Evolutionary conservation across 2,329 filamentous ascomycete species (phyloP), one percentile per base, ranked within the genome.

Genomic region (Exophiala oligosperma): DNA sequence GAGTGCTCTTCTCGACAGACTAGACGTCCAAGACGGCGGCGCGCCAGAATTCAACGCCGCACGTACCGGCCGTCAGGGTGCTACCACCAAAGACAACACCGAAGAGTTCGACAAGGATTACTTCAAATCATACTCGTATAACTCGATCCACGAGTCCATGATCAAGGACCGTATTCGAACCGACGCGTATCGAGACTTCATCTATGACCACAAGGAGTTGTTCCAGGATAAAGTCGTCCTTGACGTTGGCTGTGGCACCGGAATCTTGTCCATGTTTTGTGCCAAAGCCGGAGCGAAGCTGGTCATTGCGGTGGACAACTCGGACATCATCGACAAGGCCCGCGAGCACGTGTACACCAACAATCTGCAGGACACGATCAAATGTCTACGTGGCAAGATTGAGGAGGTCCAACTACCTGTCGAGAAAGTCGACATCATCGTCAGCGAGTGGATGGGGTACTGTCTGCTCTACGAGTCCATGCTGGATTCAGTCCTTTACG

Each of bases 401-500:
- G 93, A 97, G 73, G 92, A 97, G 65, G 89, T 96, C 55, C 80
- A 76, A 56, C 81, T 92, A 23, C 92, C 90, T 1, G 87, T 93
- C 6, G 80, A 85, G 54, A 80, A 92, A 69, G 92, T 97, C 47
- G 93, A 97, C 75, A 88, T 97, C 69, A 96, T 97, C 70, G 88
- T 97, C 60, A 95, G 90, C 59, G 92, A 97, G 74, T 97, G 92
- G 92, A 97, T 97, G 92, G 92, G 92, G 29, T 97, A 97, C 72
- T 90, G 88, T 64, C 82, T 97, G 17, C 82, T 97, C 4, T 97
- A 95, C 73, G 92, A 97, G 75, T 91, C 92, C 56, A 97, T 97
- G 92, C 85, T 97, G 28, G 91, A 94, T 64, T 95, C 91, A 49
- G 91, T 97, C 23, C 81, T 97, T 51, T 93, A 86, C 70, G 93